A percentile compares a stretch with the other conserved stretches of the same genome.
These are phyloP conservation scores for Fusarium drepaniforme DNA, from an alignment of 2,329 filamentous ascomycete species.

Conservation along the genomic window DNA sequence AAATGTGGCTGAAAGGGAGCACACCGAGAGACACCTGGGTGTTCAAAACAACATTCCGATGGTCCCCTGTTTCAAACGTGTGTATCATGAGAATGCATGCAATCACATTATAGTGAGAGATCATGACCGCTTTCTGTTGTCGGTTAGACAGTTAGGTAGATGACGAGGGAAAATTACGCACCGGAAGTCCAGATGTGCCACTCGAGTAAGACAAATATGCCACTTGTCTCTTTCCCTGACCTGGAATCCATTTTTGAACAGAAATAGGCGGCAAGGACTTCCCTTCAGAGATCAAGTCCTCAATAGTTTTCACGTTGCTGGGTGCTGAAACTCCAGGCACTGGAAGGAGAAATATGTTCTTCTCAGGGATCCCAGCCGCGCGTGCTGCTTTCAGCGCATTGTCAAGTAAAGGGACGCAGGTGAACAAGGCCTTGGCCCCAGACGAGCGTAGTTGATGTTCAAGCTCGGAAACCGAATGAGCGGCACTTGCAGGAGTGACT, in stretches of 20 bases:
- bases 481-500: conserved; percentile 79
- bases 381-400: conserved; percentile 74
- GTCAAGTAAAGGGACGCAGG: conserved; percentile 74
- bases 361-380: conserved; percentile 70
- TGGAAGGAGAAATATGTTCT: conserved; percentile 77
- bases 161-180: conserved; percentile 45
- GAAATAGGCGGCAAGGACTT: conserved; percentile 62
- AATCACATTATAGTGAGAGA: conserved; percentile 84
- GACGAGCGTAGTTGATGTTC: conserved; percentile 79
- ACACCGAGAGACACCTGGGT: conserved; percentile 71
- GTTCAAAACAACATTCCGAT: conserved; percentile 51
- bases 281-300: conserved; percentile 75
- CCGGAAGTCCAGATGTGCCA: conserved; percentile 82
- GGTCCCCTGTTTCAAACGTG: conserved; percentile 54
- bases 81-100: conserved; percentile 76
- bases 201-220: conserved; percentile 86
- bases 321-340: conserved; percentile 59
- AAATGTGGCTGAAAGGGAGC: conserved; percentile 86
- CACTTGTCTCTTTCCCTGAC: conserved; percentile 74
- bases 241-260: conserved; percentile 68
- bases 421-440: conserved; percentile 78
- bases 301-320: conserved; percentile 70
- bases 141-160: not conserved
- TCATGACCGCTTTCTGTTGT: conserved; percentile 83
- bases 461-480: conserved; percentile 77